Conservation (phyloP, 169 alveolate genomes). For the Plasmodium vivax region DNA sequence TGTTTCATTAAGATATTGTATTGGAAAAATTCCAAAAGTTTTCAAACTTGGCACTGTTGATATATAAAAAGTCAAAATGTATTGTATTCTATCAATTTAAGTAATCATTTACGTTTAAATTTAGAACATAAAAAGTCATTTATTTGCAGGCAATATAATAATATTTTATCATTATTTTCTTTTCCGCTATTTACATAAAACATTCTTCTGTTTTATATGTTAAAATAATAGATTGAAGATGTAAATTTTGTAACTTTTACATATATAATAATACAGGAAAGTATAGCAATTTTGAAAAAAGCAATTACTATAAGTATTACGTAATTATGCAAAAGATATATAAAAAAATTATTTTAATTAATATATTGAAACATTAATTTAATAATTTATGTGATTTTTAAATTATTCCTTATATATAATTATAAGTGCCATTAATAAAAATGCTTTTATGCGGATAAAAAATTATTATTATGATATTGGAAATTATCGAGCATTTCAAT, state of each 20-base stretch:
- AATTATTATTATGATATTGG: not conserved
- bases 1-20: not conserved
- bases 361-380: not conserved
- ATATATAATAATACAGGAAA: not conserved
- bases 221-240: not conserved
- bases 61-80: not conserved
- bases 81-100: not conserved
- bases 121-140: not conserved
- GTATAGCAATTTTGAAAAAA: not conserved
- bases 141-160: not conserved
- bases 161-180: not conserved
- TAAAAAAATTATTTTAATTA: not conserved
- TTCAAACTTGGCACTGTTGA: not conserved
- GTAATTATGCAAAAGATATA: not conserved
- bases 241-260: not conserved
- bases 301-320: not conserved
- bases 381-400: not conserved
- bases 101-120: no score
- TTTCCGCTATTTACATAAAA: no score
- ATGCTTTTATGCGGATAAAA: not conserved
- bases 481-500: not conserved
- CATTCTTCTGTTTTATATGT: not conserved
- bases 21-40: not conserved
- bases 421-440: not conserved
- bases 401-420: no score